Percentiles rank a stretch among this genome's conserved stretches.
These are phyloP conservation scores for Leucocoprinus sp. DNA, from an alignment of 768 basidiomycete genomes.

Conservation along the genomic window DNA sequence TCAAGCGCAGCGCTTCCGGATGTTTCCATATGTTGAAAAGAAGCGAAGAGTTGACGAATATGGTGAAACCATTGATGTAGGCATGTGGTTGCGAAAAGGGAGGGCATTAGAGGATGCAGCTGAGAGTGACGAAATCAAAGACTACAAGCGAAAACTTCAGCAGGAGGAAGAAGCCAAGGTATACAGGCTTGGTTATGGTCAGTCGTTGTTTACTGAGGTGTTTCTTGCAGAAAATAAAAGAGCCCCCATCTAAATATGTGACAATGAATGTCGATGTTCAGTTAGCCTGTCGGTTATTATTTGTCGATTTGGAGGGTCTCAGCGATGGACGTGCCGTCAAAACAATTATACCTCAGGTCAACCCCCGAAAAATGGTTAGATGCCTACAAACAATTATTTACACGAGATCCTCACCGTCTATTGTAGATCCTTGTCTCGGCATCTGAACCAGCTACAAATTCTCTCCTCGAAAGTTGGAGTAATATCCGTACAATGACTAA, in stretches of 20 bases:
- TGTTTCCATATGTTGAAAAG: constrained; percentile 97
- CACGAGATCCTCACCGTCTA: constrained; percentile 2
- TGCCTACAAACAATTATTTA: not conserved
- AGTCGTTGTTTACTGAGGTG: constrained; percentile 5
- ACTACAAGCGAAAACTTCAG: constrained; percentile 63
- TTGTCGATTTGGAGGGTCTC: constrained; percentile 93
- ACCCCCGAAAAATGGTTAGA: constrained; percentile 88
- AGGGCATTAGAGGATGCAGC: constrained; percentile 87
- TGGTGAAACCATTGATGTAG: constrained; percentile 92
- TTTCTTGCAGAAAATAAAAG: constrained; percentile 54
- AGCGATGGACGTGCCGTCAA: constrained; percentile 97
- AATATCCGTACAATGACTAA: constrained; percentile 86
- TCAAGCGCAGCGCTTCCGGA: constrained; percentile 77
- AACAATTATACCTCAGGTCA: constrained; percentile 92
- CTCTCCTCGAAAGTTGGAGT: constrained; percentile 73
- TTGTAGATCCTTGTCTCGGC: constrained; percentile 85
- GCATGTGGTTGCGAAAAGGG: constrained; percentile 90
- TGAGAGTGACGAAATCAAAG: constrained; percentile 73
- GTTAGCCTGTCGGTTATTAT: constrained; percentile 78
- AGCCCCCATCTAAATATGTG: constrained; percentile 89
- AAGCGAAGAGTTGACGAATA: constrained; percentile 90
- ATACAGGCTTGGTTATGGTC: not conserved
- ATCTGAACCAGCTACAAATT: constrained; percentile 50
- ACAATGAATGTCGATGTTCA: constrained; percentile 69
- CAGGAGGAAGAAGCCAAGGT: constrained; percentile 69